Evolutionary conservation across 2,329 filamentous ascomycete species (phyloP).

Genomic region (Scedosporium boydii): DNA sequence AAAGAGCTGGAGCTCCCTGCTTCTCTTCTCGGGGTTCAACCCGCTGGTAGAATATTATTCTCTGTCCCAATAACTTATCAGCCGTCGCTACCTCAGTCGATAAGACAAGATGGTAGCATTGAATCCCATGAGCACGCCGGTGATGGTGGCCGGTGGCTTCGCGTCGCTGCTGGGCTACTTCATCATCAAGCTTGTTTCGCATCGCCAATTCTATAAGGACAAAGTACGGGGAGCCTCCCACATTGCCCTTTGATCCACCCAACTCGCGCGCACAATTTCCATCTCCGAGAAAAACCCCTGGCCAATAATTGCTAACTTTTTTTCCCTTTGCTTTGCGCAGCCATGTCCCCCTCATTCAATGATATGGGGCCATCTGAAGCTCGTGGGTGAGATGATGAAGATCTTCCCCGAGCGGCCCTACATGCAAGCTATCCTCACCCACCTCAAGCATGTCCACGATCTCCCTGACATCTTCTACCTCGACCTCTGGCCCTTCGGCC

Average conservation of each 20-base stretch:
- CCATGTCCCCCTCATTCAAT: constrained; percentile 12
- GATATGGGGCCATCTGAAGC: constrained; percentile 14
- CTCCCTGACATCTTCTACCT: constrained; percentile 22
- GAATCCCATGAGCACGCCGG: background rate
- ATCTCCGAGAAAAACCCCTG: background rate
- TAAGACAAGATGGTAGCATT: background rate
- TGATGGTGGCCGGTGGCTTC: constrained; percentile 1
- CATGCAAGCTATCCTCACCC: constrained; percentile 15
- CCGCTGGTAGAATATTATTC: too few relatives aligned
- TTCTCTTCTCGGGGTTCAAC: too few relatives aligned
- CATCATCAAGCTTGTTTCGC: constrained; percentile 5
- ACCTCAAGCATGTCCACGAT: constrained; percentile 13
- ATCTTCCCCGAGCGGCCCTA: constrained; percentile 14
- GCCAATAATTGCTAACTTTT: background rate
- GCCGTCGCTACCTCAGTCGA: too few relatives aligned
- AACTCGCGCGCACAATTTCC: background rate
- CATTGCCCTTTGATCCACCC: background rate
- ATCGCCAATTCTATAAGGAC: constrained; percentile 7
- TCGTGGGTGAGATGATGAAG: constrained; percentile 10
- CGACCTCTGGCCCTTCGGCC: constrained; percentile 19
- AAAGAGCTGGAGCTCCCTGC: too few relatives aligned
- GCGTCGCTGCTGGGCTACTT: constrained; percentile 6
- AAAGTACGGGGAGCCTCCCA: background rate
- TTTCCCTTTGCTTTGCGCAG: constrained; percentile 3
- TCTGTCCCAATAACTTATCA: too few relatives aligned